Percentiles rank a stretch among this genome's conserved stretches.
Conservation (phyloP, 768 basidiomycete species). For the Tephrocybe sp. region DNA sequence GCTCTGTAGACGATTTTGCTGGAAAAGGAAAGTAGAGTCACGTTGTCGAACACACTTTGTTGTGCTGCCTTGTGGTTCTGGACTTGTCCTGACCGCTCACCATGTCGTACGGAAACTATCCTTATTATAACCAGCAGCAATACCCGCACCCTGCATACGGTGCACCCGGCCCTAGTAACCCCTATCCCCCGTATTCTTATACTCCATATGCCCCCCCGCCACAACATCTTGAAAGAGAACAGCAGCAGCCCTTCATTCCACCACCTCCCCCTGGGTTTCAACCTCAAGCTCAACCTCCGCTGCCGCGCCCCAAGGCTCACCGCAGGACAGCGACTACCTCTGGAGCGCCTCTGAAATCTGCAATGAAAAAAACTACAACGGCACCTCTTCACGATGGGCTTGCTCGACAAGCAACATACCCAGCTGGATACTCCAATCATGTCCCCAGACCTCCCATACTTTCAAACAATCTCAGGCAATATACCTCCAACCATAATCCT, state of each 20-base stretch:
- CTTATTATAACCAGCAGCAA: slow-evolving; percentile 44
- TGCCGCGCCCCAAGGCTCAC: slow-evolving; percentile 32
- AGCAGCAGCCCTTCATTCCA: slow-evolving; percentile 17
- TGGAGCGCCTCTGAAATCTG: slow-evolving; percentile 48
- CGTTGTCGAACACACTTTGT: slow-evolving; percentile 28
- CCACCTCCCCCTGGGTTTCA: slow-evolving; percentile 9
- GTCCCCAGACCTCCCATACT: slow-evolving; percentile 6
- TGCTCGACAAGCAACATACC: slow-evolving; percentile 22
- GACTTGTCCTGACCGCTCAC: slow-evolving; percentile 5
- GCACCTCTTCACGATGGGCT: slow-evolving; percentile 23
- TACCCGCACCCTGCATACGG: slow-evolving; percentile 41
- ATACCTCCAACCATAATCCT: slow-evolving; percentile 13
- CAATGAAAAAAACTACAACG: slow-evolving; percentile 49
- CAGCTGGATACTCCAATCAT: slow-evolving; percentile 13
- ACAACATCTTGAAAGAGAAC: slow-evolving; percentile 24
- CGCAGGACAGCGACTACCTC: slow-evolving; percentile 31
- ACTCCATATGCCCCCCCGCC: slow-evolving; percentile 20
- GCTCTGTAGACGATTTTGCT: slow-evolving; percentile 11
- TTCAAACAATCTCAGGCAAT: slow-evolving; percentile 5
- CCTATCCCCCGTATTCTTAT: slow-evolving; percentile 36
- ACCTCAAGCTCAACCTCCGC: slow-evolving; percentile 10
- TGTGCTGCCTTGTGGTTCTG: too few species aligned
- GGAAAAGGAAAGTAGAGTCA: slow-evolving; percentile 35
- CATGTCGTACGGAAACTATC: slow-evolving; percentile 40
- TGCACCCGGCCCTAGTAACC: slow-evolving; percentile 35